Percentiles rank a stretch among this genome's conserved stretches.
Evolutionary conservation across 352 stramenopile species (phyloP).

Genomic region (Phytophthora fragariaefolia): DNA sequence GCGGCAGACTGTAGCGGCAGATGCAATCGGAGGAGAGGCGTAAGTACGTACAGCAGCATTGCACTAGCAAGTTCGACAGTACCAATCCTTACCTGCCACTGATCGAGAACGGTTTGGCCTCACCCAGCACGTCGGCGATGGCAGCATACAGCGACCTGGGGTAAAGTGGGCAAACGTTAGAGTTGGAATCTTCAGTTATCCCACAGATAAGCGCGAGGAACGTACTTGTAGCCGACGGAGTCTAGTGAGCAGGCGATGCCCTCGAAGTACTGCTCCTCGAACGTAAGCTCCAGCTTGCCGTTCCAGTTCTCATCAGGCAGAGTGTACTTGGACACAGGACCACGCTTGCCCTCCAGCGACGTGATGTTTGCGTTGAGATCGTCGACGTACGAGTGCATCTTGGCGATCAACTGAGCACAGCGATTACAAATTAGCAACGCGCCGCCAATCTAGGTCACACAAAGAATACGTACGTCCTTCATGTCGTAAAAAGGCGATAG

Average conservation of each 20-base stretch:
- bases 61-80: neutral
- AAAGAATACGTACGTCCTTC: slow-evolving; percentile 62
- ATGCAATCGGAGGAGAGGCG: neutral
- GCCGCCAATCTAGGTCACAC: neutral
- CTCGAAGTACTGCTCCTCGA: slow-evolving; percentile 76
- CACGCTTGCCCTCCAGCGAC: slow-evolving; percentile 74
- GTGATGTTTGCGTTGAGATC: slow-evolving; percentile 88
- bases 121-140: slow-evolving; percentile 76
- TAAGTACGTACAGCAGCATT: too few relatives aligned
- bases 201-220: neutral
- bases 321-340: slow-evolving; percentile 91
- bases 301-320: slow-evolving; percentile 77
- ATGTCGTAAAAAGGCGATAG: slow-evolving; percentile 93
- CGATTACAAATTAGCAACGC: slow-evolving; percentile 13
- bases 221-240: slow-evolving; percentile 81
- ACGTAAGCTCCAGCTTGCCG: slow-evolving; percentile 89
- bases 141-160: slow-evolving; percentile 68
- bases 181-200: neutral
- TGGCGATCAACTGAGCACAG: slow-evolving; percentile 51
- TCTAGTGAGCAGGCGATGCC: slow-evolving; percentile 92
- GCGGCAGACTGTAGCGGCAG: slow-evolving; percentile 43
- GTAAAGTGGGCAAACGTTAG: neutral
- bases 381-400: slow-evolving; percentile 77
- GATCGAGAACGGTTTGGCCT: slow-evolving; percentile 90
- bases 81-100: slow-evolving; percentile 64